A percentile compares a stretch with the other conserved stretches of the same genome.
These are phyloP conservation scores for Solanum paucissectum DNA, from an alignment of 257 asterid species.

Conservation along the genomic window DNA sequence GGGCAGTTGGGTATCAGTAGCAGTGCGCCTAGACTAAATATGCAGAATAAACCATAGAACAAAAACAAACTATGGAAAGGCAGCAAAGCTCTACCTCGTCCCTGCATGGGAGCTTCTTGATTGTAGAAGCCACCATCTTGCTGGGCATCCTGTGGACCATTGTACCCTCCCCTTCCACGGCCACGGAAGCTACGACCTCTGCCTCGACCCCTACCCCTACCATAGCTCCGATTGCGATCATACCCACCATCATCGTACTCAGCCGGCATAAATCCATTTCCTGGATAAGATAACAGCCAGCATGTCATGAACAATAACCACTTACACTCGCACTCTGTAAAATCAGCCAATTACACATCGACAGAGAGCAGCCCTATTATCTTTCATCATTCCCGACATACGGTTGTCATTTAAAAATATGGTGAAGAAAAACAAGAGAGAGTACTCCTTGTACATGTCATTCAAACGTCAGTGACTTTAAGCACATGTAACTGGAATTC, in stretches of 20 bases:
- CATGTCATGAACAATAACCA: background rate
- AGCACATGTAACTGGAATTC: background rate
- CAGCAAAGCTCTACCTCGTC: constrained; percentile 25
- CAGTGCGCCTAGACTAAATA: background rate
- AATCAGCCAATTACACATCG: background rate
- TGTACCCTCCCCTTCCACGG: constrained; percentile 78
- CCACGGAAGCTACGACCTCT: constrained; percentile 75
- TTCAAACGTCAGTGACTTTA: background rate
- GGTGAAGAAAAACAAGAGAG: background rate
- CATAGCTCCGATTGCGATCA: constrained; percentile 42
- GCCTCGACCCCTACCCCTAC: constrained; percentile 83
- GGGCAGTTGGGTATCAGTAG: background rate
- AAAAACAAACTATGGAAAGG: background rate
- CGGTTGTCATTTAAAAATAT: background rate
- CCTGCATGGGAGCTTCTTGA: constrained; percentile 50
- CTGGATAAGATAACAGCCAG: constrained; percentile 19
- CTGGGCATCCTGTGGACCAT: constrained; percentile 42
- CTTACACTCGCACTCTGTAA: background rate
- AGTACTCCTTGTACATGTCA: background rate
- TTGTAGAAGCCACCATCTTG: constrained; percentile 54
- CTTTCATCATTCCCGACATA: background rate
- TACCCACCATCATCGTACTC: constrained; percentile 83
- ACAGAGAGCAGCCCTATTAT: background rate
- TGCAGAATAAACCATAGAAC: background rate
- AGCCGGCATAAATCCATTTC: constrained; percentile 44